These are phyloP conservation scores for Suhomyces tanzawaensis DNA, from an alignment of 805 yeast genomes.

Conservation along the genomic window DNA sequence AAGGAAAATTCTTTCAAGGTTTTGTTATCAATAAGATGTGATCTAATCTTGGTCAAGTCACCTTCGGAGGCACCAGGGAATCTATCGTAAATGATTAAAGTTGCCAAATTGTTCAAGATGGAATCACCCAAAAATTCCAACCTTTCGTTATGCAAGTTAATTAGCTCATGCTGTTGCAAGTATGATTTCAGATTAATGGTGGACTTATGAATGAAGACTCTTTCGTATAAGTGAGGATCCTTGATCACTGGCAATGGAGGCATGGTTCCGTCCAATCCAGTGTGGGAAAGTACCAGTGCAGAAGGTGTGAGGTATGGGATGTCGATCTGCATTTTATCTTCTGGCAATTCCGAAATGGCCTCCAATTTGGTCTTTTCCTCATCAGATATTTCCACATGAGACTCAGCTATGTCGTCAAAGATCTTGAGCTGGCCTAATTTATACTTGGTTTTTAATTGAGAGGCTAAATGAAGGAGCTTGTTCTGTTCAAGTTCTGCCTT, in stretches of 20 bases:
- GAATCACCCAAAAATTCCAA: conserved; percentile 92
- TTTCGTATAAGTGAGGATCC: conserved; percentile 55
- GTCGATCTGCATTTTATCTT: conserved; percentile 6
- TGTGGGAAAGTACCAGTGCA: conserved; percentile 6
- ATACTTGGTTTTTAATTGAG: conserved; percentile 56
- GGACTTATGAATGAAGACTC: conserved; percentile 83
- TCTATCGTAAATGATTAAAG: conserved; percentile 60
- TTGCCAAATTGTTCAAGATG: conserved; percentile 67
- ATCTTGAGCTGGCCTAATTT: conserved; percentile 47
- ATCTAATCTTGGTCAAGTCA: conserved; percentile 65
- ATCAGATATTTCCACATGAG: conserved; percentile 25
- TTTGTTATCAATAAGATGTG: conserved; percentile 69
- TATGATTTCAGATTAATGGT: conserved; percentile 56
- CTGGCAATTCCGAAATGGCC: conserved; percentile 1
- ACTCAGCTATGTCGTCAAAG: conserved; percentile 53
- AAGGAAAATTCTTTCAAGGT: conserved; percentile 69
- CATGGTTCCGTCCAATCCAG: conserved; percentile 12
- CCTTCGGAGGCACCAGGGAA: conserved; percentile 82
- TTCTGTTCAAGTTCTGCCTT: conserved; percentile 50
- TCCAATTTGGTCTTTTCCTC: conserved; percentile 12
- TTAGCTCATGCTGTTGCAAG: conserved; percentile 53
- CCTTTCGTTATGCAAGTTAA: conserved; percentile 75
- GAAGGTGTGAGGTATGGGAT: conserved; percentile 6
- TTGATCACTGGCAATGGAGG: conserved; percentile 72
- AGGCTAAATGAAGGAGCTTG: conserved; percentile 57